Evolutionary conservation across 495 filamentous ascomycete species (phyloP).

Genomic region (Friedmanniomyces endolithicus): DNA sequence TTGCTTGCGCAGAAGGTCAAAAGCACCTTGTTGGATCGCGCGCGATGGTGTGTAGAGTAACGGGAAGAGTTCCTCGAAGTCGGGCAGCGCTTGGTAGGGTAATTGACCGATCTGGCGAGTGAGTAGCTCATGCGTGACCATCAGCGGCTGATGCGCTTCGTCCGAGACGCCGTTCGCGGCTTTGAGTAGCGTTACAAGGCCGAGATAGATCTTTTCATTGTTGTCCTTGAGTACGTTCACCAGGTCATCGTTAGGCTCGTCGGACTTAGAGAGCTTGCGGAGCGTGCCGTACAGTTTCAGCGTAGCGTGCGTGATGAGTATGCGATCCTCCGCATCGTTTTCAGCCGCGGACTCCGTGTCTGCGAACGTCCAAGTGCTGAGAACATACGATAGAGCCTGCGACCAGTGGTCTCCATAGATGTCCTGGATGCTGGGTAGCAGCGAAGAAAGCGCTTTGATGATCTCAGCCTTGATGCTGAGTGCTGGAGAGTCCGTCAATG

Average conservation of each 20-base stretch:
- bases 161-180: conserved; percentile 5
- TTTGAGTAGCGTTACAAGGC: conserved; percentile 48
- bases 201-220: conserved; percentile 36
- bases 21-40: conserved; percentile 66
- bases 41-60: conserved; percentile 64
- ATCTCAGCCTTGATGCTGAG: conserved; percentile 43
- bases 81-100: conserved; percentile 40
- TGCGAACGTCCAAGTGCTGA: conserved; percentile 19
- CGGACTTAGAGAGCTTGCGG: conserved; percentile 34
- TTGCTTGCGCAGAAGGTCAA: conserved; percentile 62
- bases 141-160: conserved; percentile 40
- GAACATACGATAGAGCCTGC: conserved; percentile 45
- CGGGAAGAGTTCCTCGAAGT: conserved; percentile 49
- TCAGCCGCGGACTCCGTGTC: neutral
- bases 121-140: conserved; percentile 58
- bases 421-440: conserved; percentile 58
- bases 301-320: conserved; percentile 55
- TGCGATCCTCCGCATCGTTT: conserved; percentile 2
- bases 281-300: conserved; percentile 57
- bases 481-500: conserved; percentile 42
- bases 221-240: conserved; percentile 54
- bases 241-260: conserved; percentile 74
- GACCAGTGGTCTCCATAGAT: conserved; percentile 84
- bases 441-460: conserved; percentile 47
- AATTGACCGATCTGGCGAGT: conserved; percentile 49